A percentile compares a stretch with the other conserved stretches of the same genome.
Evolutionary conservation across 345 rosid genomes (phyloP).

Genomic region (Excoecaria agallocha): DNA sequence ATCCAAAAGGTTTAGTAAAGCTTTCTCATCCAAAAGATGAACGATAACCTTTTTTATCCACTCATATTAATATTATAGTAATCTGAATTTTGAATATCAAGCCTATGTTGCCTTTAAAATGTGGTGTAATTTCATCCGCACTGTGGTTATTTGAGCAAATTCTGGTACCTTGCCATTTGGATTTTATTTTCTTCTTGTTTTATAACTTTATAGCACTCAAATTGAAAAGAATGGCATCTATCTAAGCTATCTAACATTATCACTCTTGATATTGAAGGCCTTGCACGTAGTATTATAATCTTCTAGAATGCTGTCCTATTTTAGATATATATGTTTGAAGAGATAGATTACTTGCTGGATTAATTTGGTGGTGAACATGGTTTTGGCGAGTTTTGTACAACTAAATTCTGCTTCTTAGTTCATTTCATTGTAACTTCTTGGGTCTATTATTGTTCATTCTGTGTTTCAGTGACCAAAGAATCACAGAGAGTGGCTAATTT

Average conservation of each 20-base stretch:
- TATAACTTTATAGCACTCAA: neutral
- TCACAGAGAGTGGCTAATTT: neutral
- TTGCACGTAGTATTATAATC: neutral
- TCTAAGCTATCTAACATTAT: neutral
- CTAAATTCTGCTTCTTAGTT: neutral
- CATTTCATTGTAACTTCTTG: neutral
- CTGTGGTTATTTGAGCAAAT: too few species aligned
- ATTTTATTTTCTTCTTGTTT: neutral
- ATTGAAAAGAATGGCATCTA: neutral
- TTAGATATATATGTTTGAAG: too few species aligned
- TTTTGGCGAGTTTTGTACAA: conserved; percentile 4
- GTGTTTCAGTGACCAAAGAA: conserved; percentile 1
- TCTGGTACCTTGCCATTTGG: too few species aligned
- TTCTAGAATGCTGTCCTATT: neutral
- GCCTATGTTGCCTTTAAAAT: too few species aligned
- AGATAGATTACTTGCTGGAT: neutral
- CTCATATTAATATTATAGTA: too few species aligned
- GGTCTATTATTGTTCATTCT: neutral
- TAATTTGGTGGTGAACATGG: neutral
- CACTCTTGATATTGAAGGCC: neutral
- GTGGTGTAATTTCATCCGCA: too few species aligned
- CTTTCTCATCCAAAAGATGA: neutral
- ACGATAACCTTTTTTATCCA: too few species aligned
- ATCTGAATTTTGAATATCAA: too few species aligned
- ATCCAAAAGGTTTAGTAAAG: neutral